Evolutionary conservation across 331 rosid species (phyloP), one percentile per base, ranked within the genome.

Genomic region (Malus hybrid): DNA sequence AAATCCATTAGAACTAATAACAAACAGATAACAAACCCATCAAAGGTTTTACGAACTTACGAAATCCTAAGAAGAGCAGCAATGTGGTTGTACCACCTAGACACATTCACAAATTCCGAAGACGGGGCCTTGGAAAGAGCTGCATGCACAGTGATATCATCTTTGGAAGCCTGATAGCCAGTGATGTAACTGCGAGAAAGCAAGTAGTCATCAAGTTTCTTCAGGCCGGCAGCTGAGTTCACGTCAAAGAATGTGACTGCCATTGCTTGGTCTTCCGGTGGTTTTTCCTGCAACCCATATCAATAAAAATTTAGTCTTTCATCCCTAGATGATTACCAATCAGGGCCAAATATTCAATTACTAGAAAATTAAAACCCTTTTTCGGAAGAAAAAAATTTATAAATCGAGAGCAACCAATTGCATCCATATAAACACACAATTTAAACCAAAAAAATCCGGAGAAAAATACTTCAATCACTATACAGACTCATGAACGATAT

Each of bases 91-190:
- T 73, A 85, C 98, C 99, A 95, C 55, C 98, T 82, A 42, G 89
- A 84, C 6, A 86, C 89, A 68, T 95, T 95, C 71, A 88, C 91
- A 10, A 22, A 89, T 36, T 90, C 92, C 12, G 80, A 78, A 0
- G 93, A 84, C 6, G 96, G 91, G 26, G 83, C 89, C 33, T 69
- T 55, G 4, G 93, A 29, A 42, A 95, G 76, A 55, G 96, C 88
- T 9, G 89, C 82, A 19, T 83, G 81, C 1, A 95, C 96, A 6
- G 96, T 82, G 75, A 95, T 26, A 64, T 95, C 98, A 70, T 95
- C 99, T 87, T 90, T 95, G 1, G 99, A 90, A 24, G 98, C 93
- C 71, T 86, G 97, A 64, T 86, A 92, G 88, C 99, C 97, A 3
- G 91, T 75, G 67, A 95, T 90, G 74, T 95, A 92, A 78, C 99